Percentiles rank a stretch among this genome's conserved stretches.
phyloP scores from a whole-genome alignment of 441 rosid genomes.

The Mallotus japonicus region DNA sequence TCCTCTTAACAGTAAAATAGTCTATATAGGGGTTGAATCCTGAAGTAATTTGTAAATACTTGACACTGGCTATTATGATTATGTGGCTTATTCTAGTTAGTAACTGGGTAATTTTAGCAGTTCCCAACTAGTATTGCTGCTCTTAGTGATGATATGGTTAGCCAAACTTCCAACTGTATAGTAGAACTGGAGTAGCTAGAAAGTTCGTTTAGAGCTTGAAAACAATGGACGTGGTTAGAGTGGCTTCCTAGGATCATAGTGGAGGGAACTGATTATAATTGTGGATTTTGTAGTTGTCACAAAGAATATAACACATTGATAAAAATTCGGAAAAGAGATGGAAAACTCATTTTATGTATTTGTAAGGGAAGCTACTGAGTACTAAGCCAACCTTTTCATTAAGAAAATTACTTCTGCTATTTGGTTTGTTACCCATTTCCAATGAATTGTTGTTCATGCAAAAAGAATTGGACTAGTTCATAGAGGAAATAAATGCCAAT shows the following conservation, averaged over 20 bases:
- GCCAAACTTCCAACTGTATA: not conserved
- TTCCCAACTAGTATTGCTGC: not conserved
- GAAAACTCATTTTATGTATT: not conserved
- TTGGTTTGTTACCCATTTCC: not conserved
- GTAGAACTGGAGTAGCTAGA: not conserved
- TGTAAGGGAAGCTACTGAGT: not conserved
- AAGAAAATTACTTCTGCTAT: not conserved
- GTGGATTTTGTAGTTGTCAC: not conserved
- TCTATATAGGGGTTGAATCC: not conserved
- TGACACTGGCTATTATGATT: not conserved
- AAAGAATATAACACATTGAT: not conserved
- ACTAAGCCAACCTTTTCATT: not conserved
- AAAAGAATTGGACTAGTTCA: not conserved
- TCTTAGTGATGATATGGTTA: not conserved
- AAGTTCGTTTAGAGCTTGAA: not conserved
- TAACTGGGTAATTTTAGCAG: not conserved
- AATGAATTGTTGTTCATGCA: not conserved
- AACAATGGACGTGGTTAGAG: not conserved
- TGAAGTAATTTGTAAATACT: not conserved
- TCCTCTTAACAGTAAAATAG: not conserved
- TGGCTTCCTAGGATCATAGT: not conserved
- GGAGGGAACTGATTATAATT: not conserved
- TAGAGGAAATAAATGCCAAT: not conserved
- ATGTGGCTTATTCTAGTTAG: not conserved
- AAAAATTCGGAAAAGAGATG: not conserved